A percentile compares a stretch with the other conserved stretches of the same genome.
Evolutionary conservation across 257 asterid species (phyloP).

Genomic region (Rehmannia glutinosa): DNA sequence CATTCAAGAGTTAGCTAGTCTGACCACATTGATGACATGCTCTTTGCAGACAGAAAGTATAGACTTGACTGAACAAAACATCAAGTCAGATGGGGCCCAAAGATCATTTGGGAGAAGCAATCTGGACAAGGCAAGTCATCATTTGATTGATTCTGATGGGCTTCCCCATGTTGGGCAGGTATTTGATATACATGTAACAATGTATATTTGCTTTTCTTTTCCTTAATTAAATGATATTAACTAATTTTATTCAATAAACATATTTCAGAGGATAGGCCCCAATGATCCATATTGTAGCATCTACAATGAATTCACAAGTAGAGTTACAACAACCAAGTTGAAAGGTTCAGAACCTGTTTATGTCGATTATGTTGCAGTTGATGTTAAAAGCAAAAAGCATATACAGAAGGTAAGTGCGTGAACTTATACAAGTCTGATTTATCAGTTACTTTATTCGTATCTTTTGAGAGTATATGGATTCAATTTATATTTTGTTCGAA

Average conservation of each 20-base stretch:
- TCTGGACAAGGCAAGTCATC: constrained; percentile 53
- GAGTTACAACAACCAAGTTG: constrained; percentile 33
- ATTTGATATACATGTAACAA: background rate
- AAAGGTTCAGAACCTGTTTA: constrained; percentile 76
- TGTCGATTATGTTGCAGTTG: constrained; percentile 87
- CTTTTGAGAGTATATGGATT: background rate
- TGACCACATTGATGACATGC: constrained; percentile 11
- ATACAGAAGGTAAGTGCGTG: constrained; percentile 64
- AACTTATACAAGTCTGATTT: background rate
- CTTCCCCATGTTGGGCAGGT: constrained; percentile 99
- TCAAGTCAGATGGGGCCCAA: constrained; percentile 40
- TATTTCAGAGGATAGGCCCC: constrained; percentile 68
- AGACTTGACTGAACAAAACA: constrained; percentile 62
- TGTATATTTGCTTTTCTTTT: background rate
- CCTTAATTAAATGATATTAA: background rate
- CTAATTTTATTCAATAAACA: constrained; percentile 6
- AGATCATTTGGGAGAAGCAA: constrained; percentile 73
- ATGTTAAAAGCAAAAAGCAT: constrained; percentile 55
- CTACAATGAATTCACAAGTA: constrained; percentile 49
- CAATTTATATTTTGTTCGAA: too few relatives aligned
- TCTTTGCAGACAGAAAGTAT: constrained; percentile 82
- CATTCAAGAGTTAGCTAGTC: background rate
- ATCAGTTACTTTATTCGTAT: background rate
- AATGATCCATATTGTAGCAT: constrained; percentile 66
- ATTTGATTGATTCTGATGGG: constrained; percentile 81